Base-by-base conservation (phyloP, 2,329 filamentous ascomycete genomes). In the Talaromyces sp. region DNA sequence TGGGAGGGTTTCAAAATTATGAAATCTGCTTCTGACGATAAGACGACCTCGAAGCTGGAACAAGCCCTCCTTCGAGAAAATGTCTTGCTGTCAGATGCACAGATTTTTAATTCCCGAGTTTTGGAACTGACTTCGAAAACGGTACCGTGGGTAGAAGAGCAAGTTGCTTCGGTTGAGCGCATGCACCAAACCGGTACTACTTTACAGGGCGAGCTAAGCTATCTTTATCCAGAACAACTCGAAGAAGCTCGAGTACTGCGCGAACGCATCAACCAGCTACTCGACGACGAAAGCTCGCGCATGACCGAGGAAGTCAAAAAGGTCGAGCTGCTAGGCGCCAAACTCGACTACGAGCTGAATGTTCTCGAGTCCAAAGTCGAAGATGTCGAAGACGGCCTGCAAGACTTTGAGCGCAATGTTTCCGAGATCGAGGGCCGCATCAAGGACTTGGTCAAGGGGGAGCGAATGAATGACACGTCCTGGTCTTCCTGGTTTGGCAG, bases 341-440 rank as follows among this genome's bases (percentile, higher is more conserved):
- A 93, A 75, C 81, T 98, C 60, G 93, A 98, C 70, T 98, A 98
- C 75, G 94, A 97, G 79, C 88, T 97, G 64, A 86, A 89, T 63
- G 87, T 87, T 16, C 79, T 98, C n/a, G 82, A 87, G 56, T 87
- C 88, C 55, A 92, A 92, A 69, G 89, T 96, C 9, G 84, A 90
- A 68, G 94, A 98, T 70, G 90, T 96, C 8, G 92, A 96, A 70
- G 89, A 92, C 64, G 90, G 90, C 0, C 86, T 96, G 0, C 79
- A 78, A 10, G 89, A 92, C 64, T 96, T 96, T 73, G 90, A 93
- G 74, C 82, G 85, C 56, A 89, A 93, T 73, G 90, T 95, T 1
- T 79, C 84, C 53, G 88, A 91, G 59, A 83, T 91, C 56, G 91
- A 90, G 79, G 81, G 75, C 47, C 79, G 86, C 44, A 85, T 89